Evolutionary conservation across 352 stramenopile genomes (phyloP).

Genomic region (Phytophthora vignae): DNA sequence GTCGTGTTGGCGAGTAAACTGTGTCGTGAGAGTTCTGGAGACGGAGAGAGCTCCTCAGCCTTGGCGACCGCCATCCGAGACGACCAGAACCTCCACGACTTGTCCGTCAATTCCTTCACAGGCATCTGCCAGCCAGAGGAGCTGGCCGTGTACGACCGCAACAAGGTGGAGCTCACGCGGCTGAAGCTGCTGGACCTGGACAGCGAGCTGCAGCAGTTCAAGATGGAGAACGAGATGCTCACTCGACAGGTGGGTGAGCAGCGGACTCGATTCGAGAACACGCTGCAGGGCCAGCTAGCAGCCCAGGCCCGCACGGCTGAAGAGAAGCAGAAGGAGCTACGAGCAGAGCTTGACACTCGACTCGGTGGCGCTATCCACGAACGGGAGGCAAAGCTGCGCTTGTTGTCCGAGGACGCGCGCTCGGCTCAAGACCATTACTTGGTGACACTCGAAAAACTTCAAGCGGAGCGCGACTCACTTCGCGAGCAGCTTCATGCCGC

Average conservation of each 20-base stretch:
- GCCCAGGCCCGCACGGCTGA: slow-evolving; percentile 27
- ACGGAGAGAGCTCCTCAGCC: slow-evolving; percentile 17
- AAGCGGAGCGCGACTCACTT: slow-evolving; percentile 50
- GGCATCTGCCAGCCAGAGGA: slow-evolving; percentile 65
- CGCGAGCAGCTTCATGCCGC: slow-evolving; percentile 37
- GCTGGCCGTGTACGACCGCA: slow-evolving; percentile 66
- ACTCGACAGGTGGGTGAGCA: slow-evolving; percentile 61
- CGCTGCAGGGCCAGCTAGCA: slow-evolving; percentile 39
- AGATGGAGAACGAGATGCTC: slow-evolving; percentile 79
- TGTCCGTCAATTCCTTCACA: slow-evolving; percentile 27
- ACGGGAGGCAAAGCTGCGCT: slow-evolving; percentile 38
- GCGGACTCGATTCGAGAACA: slow-evolving; percentile 46
- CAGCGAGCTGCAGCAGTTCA: slow-evolving; percentile 69
- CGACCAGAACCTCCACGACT: slow-evolving; percentile 31
- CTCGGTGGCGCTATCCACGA: slow-evolving; percentile 38
- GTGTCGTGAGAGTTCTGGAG: slow-evolving; percentile 16
- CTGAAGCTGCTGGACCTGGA: slow-evolving; percentile 71
- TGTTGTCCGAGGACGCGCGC: slow-evolving; percentile 50
- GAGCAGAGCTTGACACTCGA: slow-evolving; percentile 38
- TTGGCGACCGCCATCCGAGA: slow-evolving; percentile 32
- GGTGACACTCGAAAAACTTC: slow-evolving; percentile 53
- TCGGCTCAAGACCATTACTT: slow-evolving; percentile 68
- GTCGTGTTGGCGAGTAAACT: slow-evolving; percentile 53
- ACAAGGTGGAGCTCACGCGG: slow-evolving; percentile 54
- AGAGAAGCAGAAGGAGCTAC: slow-evolving; percentile 39